Conservation (phyloP, 2,329 filamentous ascomycete genomes). For the Dryadomyces sulphureus region DNA sequence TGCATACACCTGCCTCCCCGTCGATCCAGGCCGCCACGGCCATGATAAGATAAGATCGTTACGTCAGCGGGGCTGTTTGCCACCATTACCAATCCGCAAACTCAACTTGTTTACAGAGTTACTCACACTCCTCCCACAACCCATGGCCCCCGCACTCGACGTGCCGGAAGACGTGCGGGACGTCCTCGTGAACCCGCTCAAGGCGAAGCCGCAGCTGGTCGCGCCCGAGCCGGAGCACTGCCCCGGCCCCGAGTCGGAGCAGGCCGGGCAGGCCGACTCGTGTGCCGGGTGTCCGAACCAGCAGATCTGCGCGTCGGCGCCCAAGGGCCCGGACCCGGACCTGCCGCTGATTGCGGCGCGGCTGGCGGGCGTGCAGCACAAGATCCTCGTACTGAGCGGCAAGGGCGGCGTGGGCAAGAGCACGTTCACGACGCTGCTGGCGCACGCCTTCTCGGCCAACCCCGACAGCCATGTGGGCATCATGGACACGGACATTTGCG, state of each 20-base stretch:
- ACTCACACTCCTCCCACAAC: neutral
- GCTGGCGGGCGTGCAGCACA: constrained; percentile 70
- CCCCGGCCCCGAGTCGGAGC: constrained; percentile 70
- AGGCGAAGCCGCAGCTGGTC: constrained; percentile 68
- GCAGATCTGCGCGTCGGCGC: constrained; percentile 81
- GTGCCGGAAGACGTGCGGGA: constrained; percentile 51
- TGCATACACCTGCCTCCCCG: too few relatives aligned
- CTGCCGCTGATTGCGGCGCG: constrained; percentile 77
- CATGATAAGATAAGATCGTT: neutral
- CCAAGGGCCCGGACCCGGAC: constrained; percentile 91
- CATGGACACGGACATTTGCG: constrained; percentile 98
- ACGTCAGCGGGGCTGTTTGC: neutral
- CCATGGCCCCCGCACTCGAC: constrained; percentile 73
- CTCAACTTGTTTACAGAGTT: neutral
- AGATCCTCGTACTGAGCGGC: constrained; percentile 81
- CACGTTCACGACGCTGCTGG: constrained; percentile 12
- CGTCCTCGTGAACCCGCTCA: constrained; percentile 61
- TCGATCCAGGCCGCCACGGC: too few relatives aligned
- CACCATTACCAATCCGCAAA: neutral
- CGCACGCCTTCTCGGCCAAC: constrained; percentile 83
- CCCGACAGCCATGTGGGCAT: constrained; percentile 70
- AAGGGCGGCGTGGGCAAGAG: constrained; percentile 90
- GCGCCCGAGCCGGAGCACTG: constrained; percentile 96
- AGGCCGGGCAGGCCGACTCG: constrained; percentile 58
- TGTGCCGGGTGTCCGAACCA: constrained; percentile 96